Conservation (phyloP, 1,284 basidiomycete species). For the Apiotrichum montevideense region DNA sequence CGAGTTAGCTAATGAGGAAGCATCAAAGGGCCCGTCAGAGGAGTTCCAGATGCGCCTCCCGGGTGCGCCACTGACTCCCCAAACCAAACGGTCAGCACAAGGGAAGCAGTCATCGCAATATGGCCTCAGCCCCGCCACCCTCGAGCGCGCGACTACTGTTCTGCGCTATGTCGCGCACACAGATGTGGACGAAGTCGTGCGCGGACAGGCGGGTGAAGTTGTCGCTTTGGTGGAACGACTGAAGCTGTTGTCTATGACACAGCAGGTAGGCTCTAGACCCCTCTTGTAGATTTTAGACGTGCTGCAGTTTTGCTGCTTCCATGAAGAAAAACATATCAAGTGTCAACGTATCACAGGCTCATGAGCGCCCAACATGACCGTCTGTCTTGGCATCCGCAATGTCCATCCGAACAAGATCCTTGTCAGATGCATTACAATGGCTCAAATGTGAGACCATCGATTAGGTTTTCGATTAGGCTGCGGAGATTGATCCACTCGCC, state of each 20-base stretch:
- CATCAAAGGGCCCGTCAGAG: neutral
- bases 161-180: slow-evolving; percentile 64
- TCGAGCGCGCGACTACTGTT: slow-evolving; percentile 58
- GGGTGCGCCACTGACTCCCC: neutral
- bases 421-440: too few relatives aligned
- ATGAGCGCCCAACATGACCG: too few relatives aligned
- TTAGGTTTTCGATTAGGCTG: too few relatives aligned
- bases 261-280: neutral
- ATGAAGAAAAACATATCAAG: too few relatives aligned
- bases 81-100: neutral
- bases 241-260: neutral
- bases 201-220: slow-evolving; percentile 74
- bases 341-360: too few relatives aligned
- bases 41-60: slow-evolving; percentile 20
- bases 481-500: too few relatives aligned
- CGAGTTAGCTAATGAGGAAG: slow-evolving; percentile 7
- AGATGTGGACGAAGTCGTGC: slow-evolving; percentile 66
- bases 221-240: slow-evolving; percentile 15
- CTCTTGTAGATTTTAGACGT: neutral
- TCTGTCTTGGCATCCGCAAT: too few relatives aligned
- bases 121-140: slow-evolving; percentile 19
- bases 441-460: too few relatives aligned
- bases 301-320: too few relatives aligned
- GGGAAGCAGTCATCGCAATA: neutral
- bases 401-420: too few relatives aligned